These are phyloP conservation scores for Phytophthora cryptogea DNA, from an alignment of 352 stramenopile genomes.

Conservation along the genomic window DNA sequence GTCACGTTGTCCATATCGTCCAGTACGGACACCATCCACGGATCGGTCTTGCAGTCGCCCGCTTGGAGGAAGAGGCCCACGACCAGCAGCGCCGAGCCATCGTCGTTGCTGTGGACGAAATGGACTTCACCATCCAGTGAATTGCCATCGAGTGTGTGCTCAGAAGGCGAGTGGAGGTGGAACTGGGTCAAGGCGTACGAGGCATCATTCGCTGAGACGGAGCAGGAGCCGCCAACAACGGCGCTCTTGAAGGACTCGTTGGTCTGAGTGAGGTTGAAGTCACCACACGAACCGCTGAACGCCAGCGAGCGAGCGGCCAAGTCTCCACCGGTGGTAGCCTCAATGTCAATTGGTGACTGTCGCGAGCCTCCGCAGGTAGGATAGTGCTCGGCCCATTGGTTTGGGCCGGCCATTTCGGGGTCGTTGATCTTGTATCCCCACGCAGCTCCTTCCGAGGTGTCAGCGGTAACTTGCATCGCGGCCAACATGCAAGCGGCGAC, in stretches of 20 bases:
- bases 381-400: constrained; percentile 32
- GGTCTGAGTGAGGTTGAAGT: constrained; percentile 34
- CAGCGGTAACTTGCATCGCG: not conserved
- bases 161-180: constrained; percentile 46
- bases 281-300: constrained; percentile 29
- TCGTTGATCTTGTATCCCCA: constrained; percentile 33
- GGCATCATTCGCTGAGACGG: constrained; percentile 10
- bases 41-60: constrained; percentile 16
- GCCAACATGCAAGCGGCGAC: constrained; percentile 1
- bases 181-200: constrained; percentile 36
- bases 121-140: too few relatives aligned
- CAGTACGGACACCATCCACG: constrained; percentile 33
- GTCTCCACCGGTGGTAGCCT: constrained; percentile 3
- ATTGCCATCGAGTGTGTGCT: constrained; percentile 28
- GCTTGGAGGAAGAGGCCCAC: constrained; percentile 36
- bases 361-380: constrained; percentile 27
- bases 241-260: constrained; percentile 33
- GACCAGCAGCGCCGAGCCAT: constrained; percentile 35
- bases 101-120: too few relatives aligned
- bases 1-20: constrained; percentile 31
- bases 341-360: constrained; percentile 46
- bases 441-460: constrained; percentile 1
- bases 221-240: constrained; percentile 24
- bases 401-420: constrained; percentile 18
- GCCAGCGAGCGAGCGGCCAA: constrained; percentile 16